Evolutionary conservation across 805 yeast genomes (phyloP), one percentile per base, ranked within the genome.

Genomic region (Pichia nakasei): DNA sequence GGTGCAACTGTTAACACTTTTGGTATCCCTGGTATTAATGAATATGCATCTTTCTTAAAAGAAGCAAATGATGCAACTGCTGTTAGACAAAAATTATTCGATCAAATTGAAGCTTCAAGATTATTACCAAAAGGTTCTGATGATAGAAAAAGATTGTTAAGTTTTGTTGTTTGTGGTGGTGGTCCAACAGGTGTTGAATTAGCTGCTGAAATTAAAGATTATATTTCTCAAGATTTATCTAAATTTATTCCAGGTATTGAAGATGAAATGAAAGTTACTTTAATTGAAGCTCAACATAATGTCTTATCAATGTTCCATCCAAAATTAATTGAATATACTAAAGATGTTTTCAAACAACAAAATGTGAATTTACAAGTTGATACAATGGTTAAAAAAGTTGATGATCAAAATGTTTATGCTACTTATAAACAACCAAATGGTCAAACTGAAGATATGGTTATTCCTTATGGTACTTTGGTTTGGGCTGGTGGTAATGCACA

Each of bases 181-280:
- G 97, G 97, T 52, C 97, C 97, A 62, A 89, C 97, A 37, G 97
- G 97, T 70, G 96, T 89, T 50, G 97, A 88, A 69, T 84, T 88
- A 57, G 96, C 97, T 53, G 97, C 95, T 59, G 97, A 91, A 68
- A 70, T 89, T 56, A 94, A 85, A 68, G 97, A 89, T 66, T 91
- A 85, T 67, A 84, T 88, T 50, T 88, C 85, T 64, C 94, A 89
- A 65, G 97, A 89, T 66, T 73, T 89, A 66, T 68, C 70, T 56
- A 85, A 82, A 67, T 85, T 94, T 88, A 82, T 85, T 68, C 97
- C 97, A 36, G 82, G 75, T 57, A 76, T 89, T 52, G 80, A 86
- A 52, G 69, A 73, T 54, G 97, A 89, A 65, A 78, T 88, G 65
- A 76, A 77, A 57, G 93, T 91, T 42, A 75, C 91, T 39, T 73